Evolutionary conservation across 164 flowering plant species (phyloP).

Genomic region (Vitis rotundifolia): DNA sequence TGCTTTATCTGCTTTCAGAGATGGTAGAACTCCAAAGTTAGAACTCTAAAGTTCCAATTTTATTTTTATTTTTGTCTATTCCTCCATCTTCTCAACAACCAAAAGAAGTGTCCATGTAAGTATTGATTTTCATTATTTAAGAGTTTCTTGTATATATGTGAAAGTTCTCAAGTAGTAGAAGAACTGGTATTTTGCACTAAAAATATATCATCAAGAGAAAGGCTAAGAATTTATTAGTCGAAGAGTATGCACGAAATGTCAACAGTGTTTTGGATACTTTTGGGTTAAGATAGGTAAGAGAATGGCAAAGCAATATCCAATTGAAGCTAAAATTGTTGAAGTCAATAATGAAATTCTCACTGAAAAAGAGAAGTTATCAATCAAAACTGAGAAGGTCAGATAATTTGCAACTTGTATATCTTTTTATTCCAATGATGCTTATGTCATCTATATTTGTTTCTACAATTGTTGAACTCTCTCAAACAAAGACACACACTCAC

Average conservation of each 20-base stretch:
- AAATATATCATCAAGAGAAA: conserved; percentile 22
- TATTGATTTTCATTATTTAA: neutral
- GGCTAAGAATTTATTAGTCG: conserved; percentile 18
- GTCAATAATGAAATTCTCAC: conserved; percentile 13
- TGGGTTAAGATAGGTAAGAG: conserved; percentile 27
- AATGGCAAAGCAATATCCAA: conserved; percentile 23
- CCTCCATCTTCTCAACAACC: too few relatives aligned
- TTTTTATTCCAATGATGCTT: too few relatives aligned
- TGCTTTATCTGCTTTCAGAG: too few relatives aligned
- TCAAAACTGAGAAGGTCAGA: conserved; percentile 31
- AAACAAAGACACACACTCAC: too few relatives aligned
- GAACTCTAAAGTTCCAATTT: too few relatives aligned
- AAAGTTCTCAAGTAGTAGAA: conserved; percentile 20
- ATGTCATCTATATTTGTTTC: neutral
- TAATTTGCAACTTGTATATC: neutral
- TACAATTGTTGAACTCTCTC: too few relatives aligned
- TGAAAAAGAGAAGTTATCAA: conserved; percentile 24
- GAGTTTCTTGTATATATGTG: conserved; percentile 21
- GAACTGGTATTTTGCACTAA: conserved; percentile 16
- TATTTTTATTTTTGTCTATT: too few relatives aligned
- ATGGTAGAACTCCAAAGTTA: too few relatives aligned
- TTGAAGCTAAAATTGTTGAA: conserved; percentile 14
- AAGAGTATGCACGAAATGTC: conserved; percentile 12
- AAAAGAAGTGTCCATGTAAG: too few relatives aligned
- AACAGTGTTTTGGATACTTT: conserved; percentile 26